Conservation (phyloP, 192 early-diverging fungal species). For the Phycomyces blakesleeanus region DNA sequence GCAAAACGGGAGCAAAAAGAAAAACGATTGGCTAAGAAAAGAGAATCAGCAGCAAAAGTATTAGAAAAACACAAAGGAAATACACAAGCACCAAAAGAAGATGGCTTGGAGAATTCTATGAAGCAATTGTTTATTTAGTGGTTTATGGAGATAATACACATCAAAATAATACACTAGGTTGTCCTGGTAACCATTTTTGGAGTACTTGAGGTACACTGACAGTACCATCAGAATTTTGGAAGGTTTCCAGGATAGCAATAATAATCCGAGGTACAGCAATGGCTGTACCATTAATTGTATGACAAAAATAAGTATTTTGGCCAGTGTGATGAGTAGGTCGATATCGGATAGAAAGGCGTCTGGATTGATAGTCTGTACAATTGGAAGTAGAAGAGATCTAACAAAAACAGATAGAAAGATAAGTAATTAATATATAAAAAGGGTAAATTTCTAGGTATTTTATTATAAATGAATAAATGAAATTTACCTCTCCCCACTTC, state of each 20-base stretch:
- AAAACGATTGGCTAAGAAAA: not conserved
- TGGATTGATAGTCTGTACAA: constrained; percentile 91
- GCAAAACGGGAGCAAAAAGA: not conserved
- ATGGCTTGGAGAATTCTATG: not conserved
- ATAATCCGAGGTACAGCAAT: constrained; percentile 84
- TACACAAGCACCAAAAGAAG: not conserved
- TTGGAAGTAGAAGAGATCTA: constrained; percentile 86
- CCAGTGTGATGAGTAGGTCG: constrained; percentile 20
- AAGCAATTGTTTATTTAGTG: not conserved
- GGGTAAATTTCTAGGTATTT: too few species aligned
- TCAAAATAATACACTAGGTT: constrained; percentile 7
- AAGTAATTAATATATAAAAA: not conserved
- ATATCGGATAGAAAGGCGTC: constrained; percentile 77
- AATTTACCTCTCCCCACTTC: constrained; percentile 65
- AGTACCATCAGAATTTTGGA: constrained; percentile 66
- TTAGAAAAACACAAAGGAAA: not conserved
- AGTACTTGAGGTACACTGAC: constrained; percentile 70
- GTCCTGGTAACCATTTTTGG: constrained; percentile 56
- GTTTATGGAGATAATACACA: not conserved
- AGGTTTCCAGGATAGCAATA: constrained; percentile 82
- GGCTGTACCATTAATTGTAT: constrained; percentile 90
- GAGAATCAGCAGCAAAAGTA: not conserved
- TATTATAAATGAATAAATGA: not conserved
- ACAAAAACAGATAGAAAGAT: not conserved
- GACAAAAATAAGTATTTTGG: constrained; percentile 62